phyloP scores from a whole-genome alignment of 768 basidiomycete genomes.

The Epithele typhae region DNA sequence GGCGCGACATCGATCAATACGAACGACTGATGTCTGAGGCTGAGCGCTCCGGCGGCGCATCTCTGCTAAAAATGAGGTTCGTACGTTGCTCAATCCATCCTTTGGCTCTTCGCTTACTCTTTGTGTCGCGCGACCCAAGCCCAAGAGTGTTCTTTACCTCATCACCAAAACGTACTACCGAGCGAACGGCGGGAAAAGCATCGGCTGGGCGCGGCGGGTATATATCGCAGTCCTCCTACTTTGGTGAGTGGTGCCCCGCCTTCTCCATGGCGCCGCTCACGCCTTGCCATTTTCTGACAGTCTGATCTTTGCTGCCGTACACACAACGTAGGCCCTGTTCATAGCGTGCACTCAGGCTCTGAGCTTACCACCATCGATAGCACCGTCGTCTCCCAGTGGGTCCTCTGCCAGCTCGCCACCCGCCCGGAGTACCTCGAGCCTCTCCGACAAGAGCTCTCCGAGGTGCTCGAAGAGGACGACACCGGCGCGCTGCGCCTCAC shows the following conservation, averaged over 20 bases:
- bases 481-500: conserved; percentile 21
- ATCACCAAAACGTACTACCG: conserved; percentile 16
- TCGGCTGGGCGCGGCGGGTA: conserved; percentile 13
- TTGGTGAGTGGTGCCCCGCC: conserved; percentile 18
- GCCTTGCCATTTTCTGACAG: conserved; percentile 11
- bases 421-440: conserved; percentile 27
- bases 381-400: conserved; percentile 31
- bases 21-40: conserved; percentile 10
- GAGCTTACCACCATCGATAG: conserved; percentile 13
- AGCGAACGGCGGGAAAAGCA: conserved; percentile 4
- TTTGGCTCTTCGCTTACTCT: neutral
- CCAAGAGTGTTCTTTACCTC: conserved; percentile 14
- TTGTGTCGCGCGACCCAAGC: neutral
- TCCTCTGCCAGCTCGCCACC: conserved; percentile 27
- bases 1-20: conserved; percentile 16
- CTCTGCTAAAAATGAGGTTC: conserved; percentile 10
- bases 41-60: conserved; percentile 7
- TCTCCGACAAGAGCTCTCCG: conserved; percentile 26
- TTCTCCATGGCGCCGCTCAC: neutral
- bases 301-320: conserved; percentile 33
- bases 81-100: neutral
- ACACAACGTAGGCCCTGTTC: conserved; percentile 25
- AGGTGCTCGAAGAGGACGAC: conserved; percentile 21
- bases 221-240: conserved; percentile 26
- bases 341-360: no score